Evolutionary conservation across 1,139 yeast genomes (phyloP).

Genomic region (Yamadazyma buinensis): DNA sequence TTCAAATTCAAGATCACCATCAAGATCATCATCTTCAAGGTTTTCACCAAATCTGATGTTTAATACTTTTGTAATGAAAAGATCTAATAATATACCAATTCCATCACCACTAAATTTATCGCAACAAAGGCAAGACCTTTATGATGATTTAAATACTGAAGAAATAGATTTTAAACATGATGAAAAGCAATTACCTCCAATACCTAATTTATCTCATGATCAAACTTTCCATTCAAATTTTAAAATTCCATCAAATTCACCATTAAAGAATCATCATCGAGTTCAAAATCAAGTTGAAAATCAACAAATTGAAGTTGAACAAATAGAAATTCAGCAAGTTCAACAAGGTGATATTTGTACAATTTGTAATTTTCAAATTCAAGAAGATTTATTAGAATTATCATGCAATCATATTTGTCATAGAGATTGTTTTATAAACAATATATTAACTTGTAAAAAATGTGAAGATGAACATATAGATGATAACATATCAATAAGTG

Average conservation of each 20-base stretch:
- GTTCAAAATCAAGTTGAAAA: too few relatives aligned
- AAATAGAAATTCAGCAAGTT: too few relatives aligned
- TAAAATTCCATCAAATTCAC: slow-evolving; percentile 1
- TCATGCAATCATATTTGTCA: slow-evolving; percentile 29
- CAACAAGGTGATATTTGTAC: slow-evolving; percentile 16
- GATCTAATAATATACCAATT: slow-evolving; percentile 7
- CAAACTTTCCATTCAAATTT: slow-evolving; percentile 1
- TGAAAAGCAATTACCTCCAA: neutral
- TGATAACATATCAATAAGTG: neutral
- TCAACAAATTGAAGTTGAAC: too few relatives aligned
- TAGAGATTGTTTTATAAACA: slow-evolving; percentile 23
- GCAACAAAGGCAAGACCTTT: slow-evolving; percentile 6
- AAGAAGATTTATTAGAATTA: slow-evolving; percentile 23
- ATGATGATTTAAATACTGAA: slow-evolving; percentile 8
- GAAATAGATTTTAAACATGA: slow-evolving; percentile 6
- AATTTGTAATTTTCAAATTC: slow-evolving; percentile 27
- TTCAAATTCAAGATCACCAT: too few relatives aligned
- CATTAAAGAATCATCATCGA: slow-evolving; percentile 4
- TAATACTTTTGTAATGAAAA: slow-evolving; percentile 1
- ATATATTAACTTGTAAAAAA: slow-evolving; percentile 16
- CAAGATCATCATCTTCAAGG: neutral
- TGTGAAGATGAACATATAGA: slow-evolving; percentile 10
- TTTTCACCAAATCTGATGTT: neutral
- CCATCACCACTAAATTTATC: slow-evolving; percentile 15
- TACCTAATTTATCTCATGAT: neutral